A percentile compares a stretch with the other conserved stretches of the same genome.
These are phyloP conservation scores for Candida qinlingensis DNA, from an alignment of 805 yeast genomes.

Conservation along the genomic window DNA sequence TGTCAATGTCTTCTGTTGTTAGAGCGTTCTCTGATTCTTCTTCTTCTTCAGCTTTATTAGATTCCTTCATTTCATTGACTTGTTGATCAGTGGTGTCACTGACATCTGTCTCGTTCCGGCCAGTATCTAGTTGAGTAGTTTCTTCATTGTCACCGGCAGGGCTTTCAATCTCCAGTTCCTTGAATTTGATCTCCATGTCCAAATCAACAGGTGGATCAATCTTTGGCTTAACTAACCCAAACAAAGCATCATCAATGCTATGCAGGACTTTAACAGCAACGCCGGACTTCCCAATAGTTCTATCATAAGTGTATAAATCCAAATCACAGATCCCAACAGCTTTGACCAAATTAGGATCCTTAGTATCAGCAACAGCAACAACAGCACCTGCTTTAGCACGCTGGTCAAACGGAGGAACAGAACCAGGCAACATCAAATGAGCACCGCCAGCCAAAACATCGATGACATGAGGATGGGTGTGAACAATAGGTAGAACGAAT, in stretches of 20 bases:
- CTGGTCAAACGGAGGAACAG: slow-evolving; percentile 51
- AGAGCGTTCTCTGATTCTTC: slow-evolving; percentile 25
- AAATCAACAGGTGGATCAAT: slow-evolving; percentile 37
- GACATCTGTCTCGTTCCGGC: too few species aligned
- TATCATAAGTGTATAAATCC: slow-evolving; percentile 38
- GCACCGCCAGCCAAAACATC: slow-evolving; percentile 75
- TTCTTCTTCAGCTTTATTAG: slow-evolving; percentile 5
- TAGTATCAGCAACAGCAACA: slow-evolving; percentile 66
- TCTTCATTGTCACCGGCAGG: too few species aligned
- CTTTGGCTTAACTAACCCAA: slow-evolving; percentile 42
- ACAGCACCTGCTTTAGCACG: slow-evolving; percentile 45
- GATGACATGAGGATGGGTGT: slow-evolving; percentile 71
- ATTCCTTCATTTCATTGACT: slow-evolving; percentile 6
- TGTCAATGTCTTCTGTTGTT: slow-evolving; percentile 64
- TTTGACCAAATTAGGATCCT: slow-evolving; percentile 54
- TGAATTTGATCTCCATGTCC: slow-evolving; percentile 22
- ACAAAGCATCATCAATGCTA: slow-evolving; percentile 59
- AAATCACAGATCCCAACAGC: slow-evolving; percentile 66
- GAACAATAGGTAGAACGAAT: slow-evolving; percentile 56
- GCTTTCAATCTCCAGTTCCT: slow-evolving; percentile 12
- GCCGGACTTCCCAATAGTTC: slow-evolving; percentile 64
- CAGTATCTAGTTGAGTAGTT: too few species aligned
- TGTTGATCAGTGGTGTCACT: neutral
- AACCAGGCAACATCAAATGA: slow-evolving; percentile 71
- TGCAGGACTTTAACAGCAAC: slow-evolving; percentile 76